A percentile compares a stretch with the other conserved stretches of the same genome.
These are phyloP conservation scores for Colletotrichum simmondsii DNA, from an alignment of 2,329 filamentous ascomycete species.

Conservation along the genomic window DNA sequence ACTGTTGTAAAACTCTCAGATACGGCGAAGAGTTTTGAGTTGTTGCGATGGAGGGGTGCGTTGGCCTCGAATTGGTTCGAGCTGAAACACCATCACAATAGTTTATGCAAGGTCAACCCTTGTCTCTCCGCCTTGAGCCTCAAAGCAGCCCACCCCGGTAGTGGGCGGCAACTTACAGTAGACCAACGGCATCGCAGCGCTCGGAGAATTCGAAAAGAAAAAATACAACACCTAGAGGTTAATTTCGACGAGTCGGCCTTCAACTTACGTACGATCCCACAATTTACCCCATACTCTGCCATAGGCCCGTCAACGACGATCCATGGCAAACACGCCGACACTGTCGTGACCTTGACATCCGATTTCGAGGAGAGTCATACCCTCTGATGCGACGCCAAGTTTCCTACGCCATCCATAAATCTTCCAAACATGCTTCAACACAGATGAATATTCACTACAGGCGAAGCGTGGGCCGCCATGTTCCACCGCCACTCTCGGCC, in stretches of 20 bases:
- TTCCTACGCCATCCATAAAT: neutral
- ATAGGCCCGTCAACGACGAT: neutral
- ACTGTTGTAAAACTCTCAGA: conserved; percentile 27
- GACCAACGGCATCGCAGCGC: conserved; percentile 15
- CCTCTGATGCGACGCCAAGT: conserved; percentile 18
- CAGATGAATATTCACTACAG: neutral
- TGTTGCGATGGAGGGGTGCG: conserved; percentile 30
- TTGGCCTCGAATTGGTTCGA: conserved; percentile 29
- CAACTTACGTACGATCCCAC: neutral
- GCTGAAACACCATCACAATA: conserved; percentile 27
- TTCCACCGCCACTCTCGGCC: conserved; percentile 19
- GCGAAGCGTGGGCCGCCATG: conserved; percentile 6
- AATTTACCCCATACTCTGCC: neutral
- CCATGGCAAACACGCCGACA: neutral
- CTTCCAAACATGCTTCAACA: conserved; percentile 20
- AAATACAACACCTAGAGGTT: neutral
- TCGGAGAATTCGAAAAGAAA: conserved; percentile 17
- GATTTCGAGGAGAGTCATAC: neutral
- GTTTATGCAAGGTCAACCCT: conserved; percentile 31
- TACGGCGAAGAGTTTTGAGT: conserved; percentile 30
- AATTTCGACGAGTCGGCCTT: neutral
- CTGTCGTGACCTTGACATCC: neutral
- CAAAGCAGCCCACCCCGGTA: conserved; percentile 7
- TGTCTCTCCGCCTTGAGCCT: conserved; percentile 28
- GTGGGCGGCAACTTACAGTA: conserved; percentile 11